Percentiles rank a stretch among this genome's conserved stretches.
Evolutionary conservation across 305 asterid genomes (phyloP).

Genomic region (Euphrasia arctica): DNA sequence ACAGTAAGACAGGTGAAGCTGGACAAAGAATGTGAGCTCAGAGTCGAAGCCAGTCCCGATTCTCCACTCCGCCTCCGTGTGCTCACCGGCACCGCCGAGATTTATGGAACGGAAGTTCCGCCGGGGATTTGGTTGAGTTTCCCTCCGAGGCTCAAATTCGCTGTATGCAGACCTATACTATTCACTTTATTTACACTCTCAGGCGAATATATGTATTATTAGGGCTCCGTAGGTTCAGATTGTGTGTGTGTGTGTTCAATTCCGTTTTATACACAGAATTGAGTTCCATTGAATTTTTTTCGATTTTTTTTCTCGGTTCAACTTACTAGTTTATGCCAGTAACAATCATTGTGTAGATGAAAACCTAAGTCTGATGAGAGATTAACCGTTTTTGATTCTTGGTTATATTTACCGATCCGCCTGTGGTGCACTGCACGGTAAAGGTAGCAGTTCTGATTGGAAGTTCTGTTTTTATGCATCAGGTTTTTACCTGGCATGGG

Average conservation of each 20-base stretch:
- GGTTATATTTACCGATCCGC: too few species aligned
- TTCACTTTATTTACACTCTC: neutral
- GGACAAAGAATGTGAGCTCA: constrained; percentile 91
- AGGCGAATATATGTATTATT: neutral
- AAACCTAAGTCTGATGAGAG: too few species aligned
- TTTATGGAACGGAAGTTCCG: constrained; percentile 90
- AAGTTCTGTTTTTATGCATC: constrained; percentile 23
- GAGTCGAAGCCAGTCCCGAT: constrained; percentile 80
- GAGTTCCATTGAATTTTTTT: neutral
- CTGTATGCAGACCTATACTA: constrained; percentile 43
- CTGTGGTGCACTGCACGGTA: too few species aligned
- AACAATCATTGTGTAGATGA: neutral
- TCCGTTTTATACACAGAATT: too few species aligned
- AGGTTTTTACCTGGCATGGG: constrained; percentile 97
- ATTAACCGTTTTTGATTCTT: neutral
- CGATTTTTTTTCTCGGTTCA: neutral
- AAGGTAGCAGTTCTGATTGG: constrained; percentile 25
- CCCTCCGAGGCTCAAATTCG: constrained; percentile 81
- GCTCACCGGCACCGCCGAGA: constrained; percentile 79
- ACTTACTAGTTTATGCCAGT: neutral
- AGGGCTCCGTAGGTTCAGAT: neutral
- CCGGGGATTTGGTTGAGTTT: constrained; percentile 78
- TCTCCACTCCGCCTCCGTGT: constrained; percentile 79
- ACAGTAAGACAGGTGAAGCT: constrained; percentile 72
- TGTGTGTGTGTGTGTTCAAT: too few species aligned